Base-by-base conservation (phyloP, 345 rosid species). In the Eucalyptus erythrocorys region DNA sequence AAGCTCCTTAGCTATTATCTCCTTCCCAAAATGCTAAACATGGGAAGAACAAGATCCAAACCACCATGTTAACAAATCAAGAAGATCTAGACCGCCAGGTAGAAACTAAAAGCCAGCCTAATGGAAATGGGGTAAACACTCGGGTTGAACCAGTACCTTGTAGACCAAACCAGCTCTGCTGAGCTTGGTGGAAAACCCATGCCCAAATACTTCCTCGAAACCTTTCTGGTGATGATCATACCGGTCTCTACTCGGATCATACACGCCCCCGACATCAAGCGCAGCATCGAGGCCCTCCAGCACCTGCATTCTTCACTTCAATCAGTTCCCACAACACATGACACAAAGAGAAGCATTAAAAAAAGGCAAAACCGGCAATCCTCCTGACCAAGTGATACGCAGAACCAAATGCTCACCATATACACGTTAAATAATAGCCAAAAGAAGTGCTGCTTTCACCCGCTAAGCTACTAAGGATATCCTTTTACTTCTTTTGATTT, bases 161-260 rank as follows among this genome's bases (percentile, higher is more conserved):
- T 96, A 98, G 88, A 98, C 96, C 89, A 98, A 96, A 86, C 97
- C 99, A 81, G 98, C 99, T 89, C 99, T 98, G 86, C 98, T 95
- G 87, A 98, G 99, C 90, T 96, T 97, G 89, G 98, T 97, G 86
- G 90, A 91, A 88, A 97, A 95, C 6, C 98, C 99, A 90, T 96
- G 93, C 40, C 99, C 99, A 91, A 96, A 97, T 15, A 95, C 95
- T 91, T 98, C 95, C 92, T 90, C 95, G 88, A 97, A 98, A 12
- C 99, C 99, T 81, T 97, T 98, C 91, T 97, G 98, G 90, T 98
- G 98, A 92, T 97, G 99, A 92, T 98, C 99, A 88, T 95, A 97
- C 15, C 97, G 89, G 86, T 97, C 97, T 50, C 88, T 87, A 48
- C 89, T 92, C 4, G 99, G 97, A 89, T 98, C 99, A 90, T 95